Base-by-base conservation (phyloP, 208 protist genomes). In the Wallacemonas rigidus region DNA sequence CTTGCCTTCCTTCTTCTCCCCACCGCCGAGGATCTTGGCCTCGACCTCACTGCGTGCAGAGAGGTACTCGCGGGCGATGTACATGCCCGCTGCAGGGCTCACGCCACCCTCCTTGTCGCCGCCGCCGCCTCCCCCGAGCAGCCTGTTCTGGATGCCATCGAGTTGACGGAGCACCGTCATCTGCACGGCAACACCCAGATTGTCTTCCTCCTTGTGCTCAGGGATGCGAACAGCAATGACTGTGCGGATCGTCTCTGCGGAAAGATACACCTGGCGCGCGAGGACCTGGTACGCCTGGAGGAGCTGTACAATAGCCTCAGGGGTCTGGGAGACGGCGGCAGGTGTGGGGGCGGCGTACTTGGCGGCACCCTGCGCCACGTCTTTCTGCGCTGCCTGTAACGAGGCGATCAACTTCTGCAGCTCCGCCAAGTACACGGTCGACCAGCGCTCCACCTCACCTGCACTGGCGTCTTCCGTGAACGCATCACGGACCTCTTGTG, bases 131-230 rank as follows among this genome's bases (percentile, higher is more conserved):
- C 43, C 57, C 8, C 67, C 72, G 44, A 79, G 14, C 3, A 85
- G 39, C 74, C 72, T 86, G 43, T 50, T 79, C 75, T 93, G 69
- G 7, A 95, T 48, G 17, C 79, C 81, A 53, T 87, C 87, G 38
- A 95, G 69, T 78, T 81, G 76, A 67, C 85, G 81, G 48, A 94
- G 68, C 35, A 93, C 87, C 1, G 67, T 56, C 73, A 88, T 67
- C 81, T 95, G 91, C 80, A 95, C 91, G 44, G 75, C 83, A 26
- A 95, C 91, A 14, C 91, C 91, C 36, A 92, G 81, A 76, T 95
- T 95, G 74, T 95, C 91, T 72, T 95, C 91, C 73, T 91, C 83
- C 82, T 95, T 95, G 17, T 80, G 41, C 78, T 93, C 88, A 1
- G 91, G 91, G 40, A 95, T 84, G 68, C 91, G 91, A 43, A 90